Evolutionary conservation across 768 basidiomycete genomes (phyloP).

Genomic region (Amanita muscaria): DNA sequence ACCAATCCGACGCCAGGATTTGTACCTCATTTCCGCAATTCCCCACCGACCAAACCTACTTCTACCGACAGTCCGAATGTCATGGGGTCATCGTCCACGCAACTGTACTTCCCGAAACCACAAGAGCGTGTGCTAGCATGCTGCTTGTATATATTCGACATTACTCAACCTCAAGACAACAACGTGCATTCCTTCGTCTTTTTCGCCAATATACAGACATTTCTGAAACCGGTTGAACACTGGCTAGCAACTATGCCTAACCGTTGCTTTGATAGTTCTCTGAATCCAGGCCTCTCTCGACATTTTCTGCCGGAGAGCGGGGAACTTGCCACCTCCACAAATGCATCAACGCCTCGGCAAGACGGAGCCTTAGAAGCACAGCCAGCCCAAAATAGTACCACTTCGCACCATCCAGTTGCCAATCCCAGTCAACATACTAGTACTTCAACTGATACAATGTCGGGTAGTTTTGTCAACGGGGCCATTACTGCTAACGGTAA

Average conservation of each 20-base stretch:
- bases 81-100: constrained; percentile 13
- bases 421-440: not conserved
- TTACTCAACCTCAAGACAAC: constrained; percentile 17
- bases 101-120: constrained; percentile 35
- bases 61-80: constrained; percentile 1
- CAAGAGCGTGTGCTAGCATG: constrained; percentile 44
- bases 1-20: constrained; percentile 40
- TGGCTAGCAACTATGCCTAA: not conserved
- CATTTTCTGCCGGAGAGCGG: not conserved
- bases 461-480: not conserved
- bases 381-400: too few relatives aligned
- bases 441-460: not conserved
- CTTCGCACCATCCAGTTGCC: too few relatives aligned
- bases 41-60: not conserved
- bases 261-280: not conserved
- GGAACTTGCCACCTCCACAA: not conserved
- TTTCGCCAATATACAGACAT: constrained; percentile 36
- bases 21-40: constrained; percentile 19
- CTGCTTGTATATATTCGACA: constrained; percentile 36
- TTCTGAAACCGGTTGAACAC: constrained; percentile 14
- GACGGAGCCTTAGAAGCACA: constrained; percentile 14
- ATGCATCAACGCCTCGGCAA: not conserved
- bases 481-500: too few relatives aligned
- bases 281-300: not conserved
- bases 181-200: constrained; percentile 39